A percentile compares a stretch with the other conserved stretches of the same genome.
These are phyloP conservation scores for Angomonas desouzai DNA, from an alignment of 208 protist genomes.

Conservation along the genomic window DNA sequence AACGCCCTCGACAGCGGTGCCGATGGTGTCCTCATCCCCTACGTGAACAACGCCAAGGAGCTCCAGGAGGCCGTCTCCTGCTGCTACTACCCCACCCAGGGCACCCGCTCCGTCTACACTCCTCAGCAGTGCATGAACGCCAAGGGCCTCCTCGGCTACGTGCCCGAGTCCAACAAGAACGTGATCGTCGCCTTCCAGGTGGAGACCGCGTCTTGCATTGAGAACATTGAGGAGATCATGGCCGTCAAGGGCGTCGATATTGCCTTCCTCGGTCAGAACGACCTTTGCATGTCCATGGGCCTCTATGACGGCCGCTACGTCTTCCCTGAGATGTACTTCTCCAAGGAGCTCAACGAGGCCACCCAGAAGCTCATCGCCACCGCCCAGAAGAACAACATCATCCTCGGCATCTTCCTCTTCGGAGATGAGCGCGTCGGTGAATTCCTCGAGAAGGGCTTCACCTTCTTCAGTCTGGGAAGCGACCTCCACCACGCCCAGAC, in stretches of 20 bases:
- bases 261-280: slow-evolving; percentile 78
- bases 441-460: slow-evolving; percentile 80
- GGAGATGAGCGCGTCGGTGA: slow-evolving; percentile 75
- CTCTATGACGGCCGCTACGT: slow-evolving; percentile 79
- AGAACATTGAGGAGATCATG: slow-evolving; percentile 82
- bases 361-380: slow-evolving; percentile 64
- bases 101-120: slow-evolving; percentile 71
- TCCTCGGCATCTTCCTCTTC: slow-evolving; percentile 75
- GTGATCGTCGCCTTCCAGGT: slow-evolving; percentile 78
- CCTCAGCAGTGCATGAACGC: slow-evolving; percentile 82
- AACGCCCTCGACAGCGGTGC: slow-evolving; percentile 70
- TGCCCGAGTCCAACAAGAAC: slow-evolving; percentile 71
- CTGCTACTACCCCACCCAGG: slow-evolving; percentile 74
- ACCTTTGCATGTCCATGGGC: slow-evolving; percentile 83
- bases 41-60: slow-evolving; percentile 76
- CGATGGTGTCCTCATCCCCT: slow-evolving; percentile 77
- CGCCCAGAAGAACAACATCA: slow-evolving; percentile 62
- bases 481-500: slow-evolving; percentile 77
- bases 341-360: slow-evolving; percentile 56
- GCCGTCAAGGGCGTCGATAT: slow-evolving; percentile 74
- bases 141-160: slow-evolving; percentile 70
- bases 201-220: slow-evolving; percentile 73
- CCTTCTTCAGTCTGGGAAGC: slow-evolving; percentile 76
- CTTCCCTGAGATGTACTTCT: slow-evolving; percentile 83
- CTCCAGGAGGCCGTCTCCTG: slow-evolving; percentile 66